Evolutionary conservation across 192 early-diverging fungal species (phyloP).

Genomic region (Thoreauomyces humboldtii): DNA sequence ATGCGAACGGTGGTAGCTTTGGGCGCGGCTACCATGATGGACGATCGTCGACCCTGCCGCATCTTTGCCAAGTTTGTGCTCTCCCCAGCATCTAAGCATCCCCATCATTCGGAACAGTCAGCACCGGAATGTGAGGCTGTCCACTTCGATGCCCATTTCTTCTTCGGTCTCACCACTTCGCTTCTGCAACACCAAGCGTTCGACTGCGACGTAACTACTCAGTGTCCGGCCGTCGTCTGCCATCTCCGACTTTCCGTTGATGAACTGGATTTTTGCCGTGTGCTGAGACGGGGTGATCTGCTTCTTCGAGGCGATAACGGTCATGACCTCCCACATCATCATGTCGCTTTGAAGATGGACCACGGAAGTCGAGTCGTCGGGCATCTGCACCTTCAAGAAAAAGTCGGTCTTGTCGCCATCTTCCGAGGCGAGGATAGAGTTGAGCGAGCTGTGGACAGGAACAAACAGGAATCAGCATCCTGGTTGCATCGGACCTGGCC

Average conservation of each 20-base stretch:
- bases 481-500: no score
- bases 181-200: conserved; percentile 28
- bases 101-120: no score
- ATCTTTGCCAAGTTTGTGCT: conserved; percentile 8
- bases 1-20: conserved; percentile 23
- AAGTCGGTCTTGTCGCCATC: conserved; percentile 2
- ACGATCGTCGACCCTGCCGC: conserved; percentile 27
- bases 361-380: conserved; percentile 44
- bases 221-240: conserved; percentile 20
- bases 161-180: conserved; percentile 15
- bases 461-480: no score
- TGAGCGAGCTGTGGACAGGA: no score
- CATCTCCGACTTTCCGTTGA: conserved; percentile 32
- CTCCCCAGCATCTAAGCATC: conserved; percentile 1
- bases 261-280: conserved; percentile 28
- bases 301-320: conserved; percentile 37
- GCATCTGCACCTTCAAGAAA: conserved; percentile 39
- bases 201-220: conserved; percentile 15
- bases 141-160: no score
- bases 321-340: conserved; percentile 46
- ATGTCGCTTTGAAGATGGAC: conserved; percentile 40
- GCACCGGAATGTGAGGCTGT: no score
- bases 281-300: conserved; percentile 41
- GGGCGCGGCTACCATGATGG: conserved; percentile 28
- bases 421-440: no score